Evolutionary conservation across 148 eudicot genomes (phyloP).

Genomic region (Chenopodium suecicum): DNA sequence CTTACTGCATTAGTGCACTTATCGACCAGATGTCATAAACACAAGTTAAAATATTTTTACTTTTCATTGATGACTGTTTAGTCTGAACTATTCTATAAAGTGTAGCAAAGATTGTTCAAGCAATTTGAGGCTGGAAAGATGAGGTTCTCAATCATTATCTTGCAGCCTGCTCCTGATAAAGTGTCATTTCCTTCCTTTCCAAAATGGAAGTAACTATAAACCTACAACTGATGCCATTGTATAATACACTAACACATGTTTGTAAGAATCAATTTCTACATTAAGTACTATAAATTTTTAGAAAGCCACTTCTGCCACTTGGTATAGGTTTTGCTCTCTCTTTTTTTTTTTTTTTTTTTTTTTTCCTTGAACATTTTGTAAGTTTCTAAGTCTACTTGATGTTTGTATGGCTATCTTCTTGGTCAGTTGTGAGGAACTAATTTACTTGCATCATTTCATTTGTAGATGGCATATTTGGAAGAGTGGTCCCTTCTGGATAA

Average conservation of each 20-base stretch:
- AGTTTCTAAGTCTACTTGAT: not conserved
- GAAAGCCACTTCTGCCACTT: not conserved
- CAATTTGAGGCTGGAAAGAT: not conserved
- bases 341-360: not conserved
- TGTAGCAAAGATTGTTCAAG: not conserved
- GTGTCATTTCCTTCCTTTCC: not conserved
- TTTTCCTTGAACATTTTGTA: not conserved
- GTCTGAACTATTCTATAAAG: not conserved
- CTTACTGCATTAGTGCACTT: not conserved
- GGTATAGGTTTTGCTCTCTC: not conserved
- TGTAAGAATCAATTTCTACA: not conserved
- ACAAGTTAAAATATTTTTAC: not conserved
- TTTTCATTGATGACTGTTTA: not conserved
- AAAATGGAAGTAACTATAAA: not conserved
- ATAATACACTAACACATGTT: not conserved
- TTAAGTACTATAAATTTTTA: no score
- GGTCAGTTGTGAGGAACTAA: not conserved
- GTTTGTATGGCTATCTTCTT: not conserved
- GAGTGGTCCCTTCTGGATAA: conserved; percentile 81
- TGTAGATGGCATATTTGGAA: conserved; percentile 71
- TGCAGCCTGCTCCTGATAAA: not conserved
- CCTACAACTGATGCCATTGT: not conserved
- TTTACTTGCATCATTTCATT: conserved; percentile 3
- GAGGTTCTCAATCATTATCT: not conserved
- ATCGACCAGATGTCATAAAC: not conserved